These are phyloP conservation scores for Epichloe baconii DNA, from an alignment of 2,329 filamentous ascomycete species.

Conservation along the genomic window DNA sequence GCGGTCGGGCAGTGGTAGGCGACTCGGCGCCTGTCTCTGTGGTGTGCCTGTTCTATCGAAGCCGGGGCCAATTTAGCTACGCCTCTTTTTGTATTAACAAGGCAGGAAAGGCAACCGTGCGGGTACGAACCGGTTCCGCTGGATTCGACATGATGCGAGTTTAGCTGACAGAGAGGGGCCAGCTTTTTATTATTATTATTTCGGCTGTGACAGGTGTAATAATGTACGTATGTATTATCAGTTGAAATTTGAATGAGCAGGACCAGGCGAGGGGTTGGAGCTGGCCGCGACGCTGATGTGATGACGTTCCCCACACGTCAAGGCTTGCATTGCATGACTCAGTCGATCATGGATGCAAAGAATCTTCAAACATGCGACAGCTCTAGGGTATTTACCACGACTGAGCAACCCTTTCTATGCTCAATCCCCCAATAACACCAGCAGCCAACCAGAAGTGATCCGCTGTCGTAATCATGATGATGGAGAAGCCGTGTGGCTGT, in stretches of 20 bases:
- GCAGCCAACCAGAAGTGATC: neutral
- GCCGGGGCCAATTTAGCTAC: slow-evolving; percentile 12
- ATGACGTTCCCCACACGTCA: slow-evolving; percentile 26
- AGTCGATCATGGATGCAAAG: neutral
- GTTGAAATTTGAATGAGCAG: neutral
- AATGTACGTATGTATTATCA: neutral
- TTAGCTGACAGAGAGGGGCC: neutral
- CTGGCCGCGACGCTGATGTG: slow-evolving; percentile 17
- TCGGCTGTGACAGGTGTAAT: neutral
- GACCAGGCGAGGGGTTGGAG: neutral
- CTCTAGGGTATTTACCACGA: neutral
- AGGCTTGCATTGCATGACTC: no score
- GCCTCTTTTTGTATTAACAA: slow-evolving; percentile 2
- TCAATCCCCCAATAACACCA: neutral
- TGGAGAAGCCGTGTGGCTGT: neutral
- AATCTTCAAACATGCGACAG: neutral
- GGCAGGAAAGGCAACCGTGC: neutral
- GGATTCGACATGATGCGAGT: slow-evolving; percentile 27
- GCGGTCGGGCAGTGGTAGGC: slow-evolving; percentile 49
- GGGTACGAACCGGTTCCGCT: slow-evolving; percentile 28
- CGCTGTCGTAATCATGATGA: neutral
- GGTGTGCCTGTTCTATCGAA: slow-evolving; percentile 29
- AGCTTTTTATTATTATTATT: neutral
- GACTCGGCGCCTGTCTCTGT: slow-evolving; percentile 42
- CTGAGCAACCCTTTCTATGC: neutral